Evolutionary conservation across 768 basidiomycete species (phyloP).

Genomic region (Amanita thiersii): DNA sequence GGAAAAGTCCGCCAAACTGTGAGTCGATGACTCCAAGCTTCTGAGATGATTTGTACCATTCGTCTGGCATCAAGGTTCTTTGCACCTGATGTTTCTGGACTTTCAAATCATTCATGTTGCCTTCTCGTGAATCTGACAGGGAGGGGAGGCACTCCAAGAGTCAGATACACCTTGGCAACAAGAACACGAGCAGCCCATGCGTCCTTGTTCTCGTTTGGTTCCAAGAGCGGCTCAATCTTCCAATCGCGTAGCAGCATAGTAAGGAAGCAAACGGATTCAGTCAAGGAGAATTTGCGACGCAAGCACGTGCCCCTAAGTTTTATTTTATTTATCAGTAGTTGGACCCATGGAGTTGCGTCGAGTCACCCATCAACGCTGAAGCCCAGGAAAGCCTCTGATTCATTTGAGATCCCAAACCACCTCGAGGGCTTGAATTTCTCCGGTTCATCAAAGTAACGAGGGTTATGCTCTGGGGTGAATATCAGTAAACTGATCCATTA

Average conservation of each 20-base stretch:
- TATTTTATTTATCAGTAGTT: background rate
- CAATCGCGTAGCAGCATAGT: conserved; percentile 33
- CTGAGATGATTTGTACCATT: no score
- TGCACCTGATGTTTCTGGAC: no score
- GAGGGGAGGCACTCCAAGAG: conserved; percentile 3
- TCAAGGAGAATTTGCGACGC: conserved; percentile 35
- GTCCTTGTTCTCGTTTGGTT: background rate
- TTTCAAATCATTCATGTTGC: no score
- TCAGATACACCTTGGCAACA: conserved; percentile 6
- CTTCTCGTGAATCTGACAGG: conserved; percentile 4
- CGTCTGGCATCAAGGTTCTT: no score
- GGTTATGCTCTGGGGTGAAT: conserved; percentile 19
- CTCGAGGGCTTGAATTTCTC: conserved; percentile 22
- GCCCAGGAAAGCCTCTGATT: conserved; percentile 13
- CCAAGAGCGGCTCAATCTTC: conserved; percentile 23
- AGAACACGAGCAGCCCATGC: conserved; percentile 12
- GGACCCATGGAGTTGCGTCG: background rate
- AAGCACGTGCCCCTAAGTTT: conserved; percentile 29
- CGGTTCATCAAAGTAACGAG: conserved; percentile 20
- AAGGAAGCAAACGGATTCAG: conserved; percentile 35
- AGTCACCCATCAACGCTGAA: conserved; percentile 17
- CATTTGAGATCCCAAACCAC: conserved; percentile 20
- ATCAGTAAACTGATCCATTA: background rate
- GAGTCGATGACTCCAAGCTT: no score
- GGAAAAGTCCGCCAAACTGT: no score